Evolutionary conservation across 345 rosid species (phyloP).

Genomic region (Citrus hindsii): DNA sequence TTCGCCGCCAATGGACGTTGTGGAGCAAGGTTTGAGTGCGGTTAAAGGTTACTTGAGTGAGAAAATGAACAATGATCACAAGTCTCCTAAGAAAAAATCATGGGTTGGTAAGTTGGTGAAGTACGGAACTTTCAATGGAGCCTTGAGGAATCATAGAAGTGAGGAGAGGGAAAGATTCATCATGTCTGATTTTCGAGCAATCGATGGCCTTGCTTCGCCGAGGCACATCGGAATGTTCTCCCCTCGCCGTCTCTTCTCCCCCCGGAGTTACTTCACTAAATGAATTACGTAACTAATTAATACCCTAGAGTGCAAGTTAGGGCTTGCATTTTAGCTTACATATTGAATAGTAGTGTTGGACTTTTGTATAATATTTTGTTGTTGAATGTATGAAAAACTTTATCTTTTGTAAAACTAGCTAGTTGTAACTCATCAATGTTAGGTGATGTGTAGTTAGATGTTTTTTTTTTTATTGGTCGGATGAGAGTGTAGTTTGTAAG

Average conservation of each 20-base stretch:
- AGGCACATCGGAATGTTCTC: constrained; percentile 62
- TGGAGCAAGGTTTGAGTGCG: constrained; percentile 52
- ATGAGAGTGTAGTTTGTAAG: not conserved
- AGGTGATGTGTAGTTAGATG: not conserved
- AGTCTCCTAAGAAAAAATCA: constrained; percentile 50
- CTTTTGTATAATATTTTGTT: not conserved
- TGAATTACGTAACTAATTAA: not conserved
- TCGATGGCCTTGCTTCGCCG: constrained; percentile 57
- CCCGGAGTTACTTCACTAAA: constrained; percentile 41
- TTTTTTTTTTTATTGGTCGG: no score
- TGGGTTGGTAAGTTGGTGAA: constrained; percentile 72
- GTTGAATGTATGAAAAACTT: not conserved
- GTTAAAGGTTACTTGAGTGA: constrained; percentile 66
- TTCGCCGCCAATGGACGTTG: constrained; percentile 68
- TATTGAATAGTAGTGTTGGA: not conserved
- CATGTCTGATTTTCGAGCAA: constrained; percentile 43
- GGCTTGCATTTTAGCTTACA: not conserved
- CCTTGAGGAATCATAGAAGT: constrained; percentile 21
- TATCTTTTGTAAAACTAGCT: not conserved
- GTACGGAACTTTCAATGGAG: constrained; percentile 53
- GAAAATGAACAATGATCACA: constrained; percentile 47
- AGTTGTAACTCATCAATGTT: not conserved
- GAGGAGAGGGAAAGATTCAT: constrained; percentile 52
- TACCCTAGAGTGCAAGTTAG: not conserved
- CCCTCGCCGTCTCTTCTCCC: constrained; percentile 64